Percentiles rank a stretch among this genome's conserved stretches.
phyloP scores from a whole-genome alignment of 1,284 basidiomycete genomes.

The Ustilago cynodontis region DNA sequence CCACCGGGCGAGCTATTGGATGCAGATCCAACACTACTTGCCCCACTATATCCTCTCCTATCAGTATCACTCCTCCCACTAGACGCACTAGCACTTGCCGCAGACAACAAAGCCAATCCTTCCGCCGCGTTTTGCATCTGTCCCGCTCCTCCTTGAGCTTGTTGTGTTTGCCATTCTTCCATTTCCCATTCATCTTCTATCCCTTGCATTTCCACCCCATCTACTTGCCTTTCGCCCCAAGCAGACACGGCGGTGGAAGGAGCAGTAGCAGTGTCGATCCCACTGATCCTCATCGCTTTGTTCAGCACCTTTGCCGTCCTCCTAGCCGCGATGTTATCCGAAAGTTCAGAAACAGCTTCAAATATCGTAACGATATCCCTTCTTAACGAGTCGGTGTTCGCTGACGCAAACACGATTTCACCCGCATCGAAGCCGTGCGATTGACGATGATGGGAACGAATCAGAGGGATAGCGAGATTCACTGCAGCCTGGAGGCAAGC shows the following conservation, averaged over 20 bases:
- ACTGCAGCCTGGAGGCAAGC: conserved; percentile 27
- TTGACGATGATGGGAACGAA: conserved; percentile 24
- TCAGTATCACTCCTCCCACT: background rate
- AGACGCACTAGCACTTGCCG: conserved; percentile 19
- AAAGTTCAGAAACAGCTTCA: conserved; percentile 30
- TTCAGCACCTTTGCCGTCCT: conserved; percentile 23
- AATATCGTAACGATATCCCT: conserved; percentile 27
- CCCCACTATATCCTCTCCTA: too few relatives aligned
- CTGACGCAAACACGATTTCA: background rate
- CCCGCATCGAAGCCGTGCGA: background rate
- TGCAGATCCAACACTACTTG: background rate
- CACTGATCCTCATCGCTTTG: conserved; percentile 18
- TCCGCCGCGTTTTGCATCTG: conserved; percentile 42
- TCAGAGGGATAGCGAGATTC: conserved; percentile 34
- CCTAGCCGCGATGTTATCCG: conserved; percentile 22
- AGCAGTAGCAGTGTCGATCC: conserved; percentile 9
- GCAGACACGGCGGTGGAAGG: background rate
- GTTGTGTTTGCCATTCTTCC: conserved; percentile 4
- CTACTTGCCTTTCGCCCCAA: background rate
- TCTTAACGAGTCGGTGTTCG: conserved; percentile 15
- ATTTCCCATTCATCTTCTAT: conserved; percentile 25
- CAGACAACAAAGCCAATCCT: conserved; percentile 35
- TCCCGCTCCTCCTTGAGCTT: background rate
- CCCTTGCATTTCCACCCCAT: conserved; percentile 5
- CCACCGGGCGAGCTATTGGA: background rate